Conservation (phyloP, 805 yeast genomes). For the Kockiozyma suomiensis region DNA sequence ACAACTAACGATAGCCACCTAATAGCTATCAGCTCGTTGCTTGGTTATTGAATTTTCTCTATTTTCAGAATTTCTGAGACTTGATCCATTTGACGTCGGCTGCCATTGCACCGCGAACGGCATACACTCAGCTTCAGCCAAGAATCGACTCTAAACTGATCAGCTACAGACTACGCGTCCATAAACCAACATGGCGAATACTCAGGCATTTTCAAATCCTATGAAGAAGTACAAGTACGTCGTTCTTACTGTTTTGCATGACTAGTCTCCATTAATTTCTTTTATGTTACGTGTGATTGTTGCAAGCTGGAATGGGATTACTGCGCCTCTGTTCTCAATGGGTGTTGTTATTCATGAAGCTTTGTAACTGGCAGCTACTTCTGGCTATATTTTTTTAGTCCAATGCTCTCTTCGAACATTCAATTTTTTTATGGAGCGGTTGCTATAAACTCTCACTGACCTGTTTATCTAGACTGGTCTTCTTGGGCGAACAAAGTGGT, state of each 20-base stretch:
- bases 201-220: slow-evolving; percentile 30
- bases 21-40: background rate
- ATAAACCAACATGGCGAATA: slow-evolving; percentile 1
- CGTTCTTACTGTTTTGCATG: background rate
- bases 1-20: too few species aligned
- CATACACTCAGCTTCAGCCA: background rate
- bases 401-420: too few species aligned
- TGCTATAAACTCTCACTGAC: slow-evolving; percentile 28
- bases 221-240: slow-evolving; percentile 47
- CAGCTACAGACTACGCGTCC: background rate
- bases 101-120: background rate
- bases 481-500: slow-evolving; percentile 94
- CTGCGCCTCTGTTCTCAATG: too few species aligned
- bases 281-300: background rate
- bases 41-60: too few species aligned
- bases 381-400: too few species aligned
- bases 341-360: too few species aligned
- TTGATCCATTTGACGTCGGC: background rate
- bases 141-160: background rate
- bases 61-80: too few species aligned
- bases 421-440: background rate
- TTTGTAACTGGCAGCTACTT: too few species aligned
- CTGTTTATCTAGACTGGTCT: slow-evolving; percentile 73
- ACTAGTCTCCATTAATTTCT: background rate
- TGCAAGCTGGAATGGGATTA: background rate